Percentiles rank a stretch among this genome's conserved stretches.
phyloP scores from a whole-genome alignment of 2,329 filamentous ascomycete genomes.

The Sclerotinia sclerotiorum region DNA sequence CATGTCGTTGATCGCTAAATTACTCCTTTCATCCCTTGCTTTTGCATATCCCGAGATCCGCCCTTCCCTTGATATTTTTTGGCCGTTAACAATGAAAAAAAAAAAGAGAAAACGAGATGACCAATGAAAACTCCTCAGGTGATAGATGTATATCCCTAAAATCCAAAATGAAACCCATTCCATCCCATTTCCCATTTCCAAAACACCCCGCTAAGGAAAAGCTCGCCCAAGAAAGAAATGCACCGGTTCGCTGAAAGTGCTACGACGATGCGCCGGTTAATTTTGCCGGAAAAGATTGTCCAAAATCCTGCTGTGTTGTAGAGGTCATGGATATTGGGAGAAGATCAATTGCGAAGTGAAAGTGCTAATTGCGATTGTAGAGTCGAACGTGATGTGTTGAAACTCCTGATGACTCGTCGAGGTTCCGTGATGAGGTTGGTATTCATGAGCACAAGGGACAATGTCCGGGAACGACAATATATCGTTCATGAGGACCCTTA shows the following conservation, averaged over 20 bases:
- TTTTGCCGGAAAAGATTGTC: neutral
- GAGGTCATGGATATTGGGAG: neutral
- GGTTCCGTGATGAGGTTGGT: neutral
- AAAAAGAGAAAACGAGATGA: neutral
- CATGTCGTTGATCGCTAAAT: constrained; percentile 2
- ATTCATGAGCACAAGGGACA: constrained; percentile 52
- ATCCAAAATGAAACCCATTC: constrained; percentile 8
- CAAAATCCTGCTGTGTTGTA: neutral
- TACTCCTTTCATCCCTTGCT: constrained; percentile 13
- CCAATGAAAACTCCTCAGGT: neutral
- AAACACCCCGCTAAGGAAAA: constrained; percentile 11
- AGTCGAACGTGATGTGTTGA: neutral
- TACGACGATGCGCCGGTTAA: neutral
- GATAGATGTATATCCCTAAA: neutral
- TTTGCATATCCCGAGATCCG: constrained; percentile 15
- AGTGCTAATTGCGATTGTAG: neutral
- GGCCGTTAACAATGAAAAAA: neutral
- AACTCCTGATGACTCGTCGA: neutral
- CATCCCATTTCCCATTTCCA: neutral
- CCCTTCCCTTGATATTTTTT: neutral
- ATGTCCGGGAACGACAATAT: constrained; percentile 66
- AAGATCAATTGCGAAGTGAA: constrained; percentile 1
- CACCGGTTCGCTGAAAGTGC: neutral
- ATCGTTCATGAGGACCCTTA: constrained; percentile 69
- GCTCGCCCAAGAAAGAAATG: neutral